Evolutionary conservation across 805 yeast species (phyloP), one percentile per base, ranked within the genome.

Genomic region (Yueomyces sinensis): DNA sequence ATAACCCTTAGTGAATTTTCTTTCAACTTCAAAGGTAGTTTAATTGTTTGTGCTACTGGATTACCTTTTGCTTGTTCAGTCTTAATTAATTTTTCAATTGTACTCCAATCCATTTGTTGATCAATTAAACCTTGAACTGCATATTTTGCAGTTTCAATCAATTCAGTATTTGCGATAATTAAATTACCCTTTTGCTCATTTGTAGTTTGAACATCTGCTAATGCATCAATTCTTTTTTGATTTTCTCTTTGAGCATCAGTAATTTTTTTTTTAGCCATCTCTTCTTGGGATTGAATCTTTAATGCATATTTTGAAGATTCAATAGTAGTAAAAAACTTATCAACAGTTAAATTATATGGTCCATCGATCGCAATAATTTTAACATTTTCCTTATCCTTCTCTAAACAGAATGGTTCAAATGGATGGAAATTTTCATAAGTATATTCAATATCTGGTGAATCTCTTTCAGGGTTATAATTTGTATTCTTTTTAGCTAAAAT

Each of bases 61-160:
- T 77, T 82, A 1, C 78, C 76, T 44, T 76, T 70, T 1, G 62
- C 56, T 45, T 82, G 76, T 49, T 89, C 94, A 33, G 74, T 65
- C 32, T 68, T 60, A 34, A 89, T 76, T 37, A 80, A 58, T 41
- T 76, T 74, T 50, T 81, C 95, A 41, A 87, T 87, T 40, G 83
- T 79, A 30, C 72, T 70, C 98, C 98, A 89, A 52, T 89, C 96
- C 83, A 84, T 82, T 42, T 82, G 87, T 49, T 82, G 91, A 37
- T 78, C 76, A 4, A 86, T 41, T 36, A 84, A 58, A 1, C 63
- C 60, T 38, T 76, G 79, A 4, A 89, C 81, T 3, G 81, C 76
- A 6, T 51, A 55, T 39, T 72, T 77, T 32, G 91, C 84, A 14
- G 72, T 71, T 33, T 80, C 91, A 4, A 87, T 84, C 18, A 72